phyloP scores from a whole-genome alignment of 179 eudicot species.

The Monotropa hypopitys region DNA sequence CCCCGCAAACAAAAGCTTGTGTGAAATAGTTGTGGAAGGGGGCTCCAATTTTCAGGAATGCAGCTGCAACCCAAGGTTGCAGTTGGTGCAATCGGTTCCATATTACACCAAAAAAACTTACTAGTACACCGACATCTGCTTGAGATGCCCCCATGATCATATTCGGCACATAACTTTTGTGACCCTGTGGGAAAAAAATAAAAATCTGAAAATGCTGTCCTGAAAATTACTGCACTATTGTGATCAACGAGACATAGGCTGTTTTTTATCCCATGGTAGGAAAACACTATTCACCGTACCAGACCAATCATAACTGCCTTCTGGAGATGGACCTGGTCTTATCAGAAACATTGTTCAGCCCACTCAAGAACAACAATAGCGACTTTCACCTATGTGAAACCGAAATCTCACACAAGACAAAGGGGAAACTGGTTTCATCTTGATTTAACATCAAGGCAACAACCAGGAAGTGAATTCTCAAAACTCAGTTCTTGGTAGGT shows the following conservation, averaged over 20 bases:
- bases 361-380: neutral
- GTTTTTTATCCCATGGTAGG: neutral
- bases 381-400: neutral
- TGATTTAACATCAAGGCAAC: neutral
- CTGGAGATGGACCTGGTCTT: neutral
- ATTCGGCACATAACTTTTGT: slow-evolving; percentile 94
- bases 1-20: too few relatives aligned
- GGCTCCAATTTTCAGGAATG: too few relatives aligned
- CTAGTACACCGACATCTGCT: slow-evolving; percentile 93
- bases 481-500: neutral
- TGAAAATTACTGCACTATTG: neutral
- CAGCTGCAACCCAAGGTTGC: too few relatives aligned
- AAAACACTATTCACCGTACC: neutral
- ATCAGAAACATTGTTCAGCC: neutral
- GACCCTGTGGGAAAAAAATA: slow-evolving; percentile 55
- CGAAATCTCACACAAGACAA: neutral
- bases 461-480: neutral
- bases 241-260: neutral
- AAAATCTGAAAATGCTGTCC: neutral
- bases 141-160: slow-evolving; percentile 99
- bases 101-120: slow-evolving; percentile 15
- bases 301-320: neutral
- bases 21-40: too few relatives aligned
- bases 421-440: neutral
- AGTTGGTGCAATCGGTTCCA: too few relatives aligned